Base-by-base conservation (phyloP, 345 rosid species). In the Sisymbrium irio region DNA sequence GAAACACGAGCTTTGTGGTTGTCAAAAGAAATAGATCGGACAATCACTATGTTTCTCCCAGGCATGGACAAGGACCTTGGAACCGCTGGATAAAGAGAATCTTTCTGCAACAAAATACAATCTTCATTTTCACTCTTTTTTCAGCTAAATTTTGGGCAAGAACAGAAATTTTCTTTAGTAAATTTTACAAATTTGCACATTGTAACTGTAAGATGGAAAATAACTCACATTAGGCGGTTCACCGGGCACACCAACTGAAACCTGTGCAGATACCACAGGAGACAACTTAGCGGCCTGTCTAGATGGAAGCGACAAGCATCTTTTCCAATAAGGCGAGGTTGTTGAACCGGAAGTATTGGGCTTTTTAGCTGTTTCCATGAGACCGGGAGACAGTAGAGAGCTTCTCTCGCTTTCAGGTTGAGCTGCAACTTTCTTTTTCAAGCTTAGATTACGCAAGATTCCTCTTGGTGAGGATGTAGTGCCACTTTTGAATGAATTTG, bases 41-140 rank as follows among this genome's bases (percentile, higher is more conserved):
- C 97, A 55, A 95, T 92, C 33, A 95, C 91, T 75, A 85, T 60
- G 77, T 85, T 91, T 82, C 85, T 71, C 40, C 89, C 91, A 0
- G 98, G 93, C 78, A 87, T 76, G 0, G 99, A 89, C 40, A 87
- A 84, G 40, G 99, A 95, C 80, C 97, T 88, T 59, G 97, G 78
- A 74, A 89, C 90, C 3, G 60, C 81, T 42, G 84, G 82, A 71
- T 30, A 77, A 28, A 2, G 45, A 63, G 75, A 71, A 62, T 74
- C 85, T 81, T 84, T 92, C 95, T 91, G 97, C 83, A 81, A 32
- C 57, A 58, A 22, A 62, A 54, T 17, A 7, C 9, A 75, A 59
- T 40, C 55, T 59, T 39, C 7, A 42, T 20, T 58, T 42, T 22
- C 11, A 66, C 25, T 35, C 22, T 2, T 54, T 19, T 56, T 37